phyloP scores from a whole-genome alignment of 345 rosid genomes.

The Sisymbrium irio region DNA sequence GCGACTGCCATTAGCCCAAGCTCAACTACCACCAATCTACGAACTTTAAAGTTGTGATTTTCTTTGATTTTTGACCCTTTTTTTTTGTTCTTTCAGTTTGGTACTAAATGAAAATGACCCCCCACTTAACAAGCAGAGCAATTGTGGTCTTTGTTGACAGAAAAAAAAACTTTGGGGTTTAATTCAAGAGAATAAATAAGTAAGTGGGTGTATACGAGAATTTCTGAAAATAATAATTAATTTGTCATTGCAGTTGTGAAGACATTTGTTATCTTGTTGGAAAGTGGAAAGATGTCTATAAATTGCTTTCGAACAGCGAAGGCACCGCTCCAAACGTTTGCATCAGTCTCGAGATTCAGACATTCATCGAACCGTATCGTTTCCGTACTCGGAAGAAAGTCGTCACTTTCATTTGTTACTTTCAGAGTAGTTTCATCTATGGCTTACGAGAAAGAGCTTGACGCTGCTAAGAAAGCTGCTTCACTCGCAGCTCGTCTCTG shows the following conservation, averaged over 20 bases:
- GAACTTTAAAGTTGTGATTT: not conserved
- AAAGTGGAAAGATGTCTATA: slow-evolving; percentile 35
- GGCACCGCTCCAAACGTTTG: slow-evolving; percentile 21
- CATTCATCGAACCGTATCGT: slow-evolving; percentile 14
- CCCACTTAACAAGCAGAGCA: not conserved
- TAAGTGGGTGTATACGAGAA: not conserved
- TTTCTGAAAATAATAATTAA: not conserved
- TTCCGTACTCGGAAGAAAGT: slow-evolving; percentile 12
- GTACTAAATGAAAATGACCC: not conserved
- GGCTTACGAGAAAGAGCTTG: slow-evolving; percentile 81
- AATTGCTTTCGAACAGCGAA: slow-evolving; percentile 32
- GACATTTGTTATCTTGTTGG: slow-evolving; percentile 1
- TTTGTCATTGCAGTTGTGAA: slow-evolving; percentile 4
- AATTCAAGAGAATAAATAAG: not conserved
- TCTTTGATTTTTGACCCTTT: not conserved
- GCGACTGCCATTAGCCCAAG: slow-evolving; percentile 4
- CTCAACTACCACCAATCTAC: slow-evolving; percentile 29
- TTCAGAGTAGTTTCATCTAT: slow-evolving; percentile 43
- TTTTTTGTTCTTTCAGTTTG: not conserved
- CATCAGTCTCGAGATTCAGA: slow-evolving; percentile 18
- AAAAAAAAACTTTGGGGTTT: not conserved
- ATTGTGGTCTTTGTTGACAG: not conserved
- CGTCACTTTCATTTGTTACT: slow-evolving; percentile 26
- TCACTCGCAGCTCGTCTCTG: slow-evolving; percentile 90
- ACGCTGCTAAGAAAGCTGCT: slow-evolving; percentile 89